Conservation (phyloP, 164 flowering plant species). For the Sextonia rubra region DNA sequence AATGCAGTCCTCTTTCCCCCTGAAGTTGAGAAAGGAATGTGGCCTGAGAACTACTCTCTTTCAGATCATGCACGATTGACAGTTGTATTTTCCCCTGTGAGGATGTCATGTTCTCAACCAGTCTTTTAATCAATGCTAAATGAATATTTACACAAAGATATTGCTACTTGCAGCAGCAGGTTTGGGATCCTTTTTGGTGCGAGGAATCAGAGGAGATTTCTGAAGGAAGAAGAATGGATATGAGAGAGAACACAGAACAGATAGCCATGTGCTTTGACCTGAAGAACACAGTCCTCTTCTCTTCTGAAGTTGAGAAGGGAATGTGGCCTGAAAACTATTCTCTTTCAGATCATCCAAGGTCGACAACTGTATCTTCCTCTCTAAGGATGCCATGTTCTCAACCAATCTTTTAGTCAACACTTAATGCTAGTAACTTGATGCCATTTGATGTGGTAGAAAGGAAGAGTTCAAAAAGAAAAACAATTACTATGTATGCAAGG, state of each 20-base stretch:
- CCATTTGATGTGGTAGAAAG: no score
- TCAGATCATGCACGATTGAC: constrained; percentile 96
- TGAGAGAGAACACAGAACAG: constrained; percentile 22
- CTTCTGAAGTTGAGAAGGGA: constrained; percentile 89
- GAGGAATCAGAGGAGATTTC: constrained; percentile 33
- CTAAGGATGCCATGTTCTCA: constrained; percentile 69
- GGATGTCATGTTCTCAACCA: constrained; percentile 63
- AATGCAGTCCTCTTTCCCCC: constrained; percentile 90
- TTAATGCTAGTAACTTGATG: no score
- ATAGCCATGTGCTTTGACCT: constrained; percentile 65
- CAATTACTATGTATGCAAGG: no score
- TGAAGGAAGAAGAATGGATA: constrained; percentile 17
- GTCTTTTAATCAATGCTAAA: constrained; percentile 13
- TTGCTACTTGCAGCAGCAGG: constrained; percentile 46
- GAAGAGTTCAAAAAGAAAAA: no score
- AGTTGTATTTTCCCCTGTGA: constrained; percentile 83
- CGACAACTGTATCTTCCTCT: constrained; percentile 83
- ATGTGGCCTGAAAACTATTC: constrained; percentile 93
- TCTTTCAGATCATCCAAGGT: constrained; percentile 89
- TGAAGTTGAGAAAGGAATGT: constrained; percentile 88
- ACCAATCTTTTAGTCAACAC: constrained; percentile 17
- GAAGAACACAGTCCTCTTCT: constrained; percentile 83
- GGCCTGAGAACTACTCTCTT: constrained; percentile 95
- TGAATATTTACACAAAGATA: no score
- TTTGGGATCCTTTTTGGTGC: constrained; percentile 61